phyloP scores from a whole-genome alignment of 805 yeast genomes.

The Zygotorulaspora florentina region DNA sequence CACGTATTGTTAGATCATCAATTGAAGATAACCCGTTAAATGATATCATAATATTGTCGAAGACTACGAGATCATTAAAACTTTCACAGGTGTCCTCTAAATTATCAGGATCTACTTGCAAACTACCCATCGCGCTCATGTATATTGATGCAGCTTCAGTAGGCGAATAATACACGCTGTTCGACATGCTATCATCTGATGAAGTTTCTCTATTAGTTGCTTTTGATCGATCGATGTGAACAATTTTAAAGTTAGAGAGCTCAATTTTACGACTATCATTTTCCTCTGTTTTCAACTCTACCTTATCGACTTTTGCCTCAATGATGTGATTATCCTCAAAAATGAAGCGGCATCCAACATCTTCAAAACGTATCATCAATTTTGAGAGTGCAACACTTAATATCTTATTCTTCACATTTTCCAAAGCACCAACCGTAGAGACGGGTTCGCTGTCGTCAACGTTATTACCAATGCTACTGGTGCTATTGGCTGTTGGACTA shows the following conservation, averaged over 20 bases:
- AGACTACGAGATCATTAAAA: conserved; percentile 24
- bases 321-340: conserved; percentile 41
- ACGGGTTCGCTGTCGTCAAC: conserved; percentile 15
- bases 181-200: conserved; percentile 32
- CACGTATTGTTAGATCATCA: conserved; percentile 30
- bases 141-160: conserved; percentile 68
- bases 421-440: conserved; percentile 35
- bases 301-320: conserved; percentile 32
- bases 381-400: conserved; percentile 64
- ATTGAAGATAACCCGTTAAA: conserved; percentile 46
- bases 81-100: conserved; percentile 26
- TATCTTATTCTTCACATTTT: conserved; percentile 57
- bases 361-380: conserved; percentile 46
- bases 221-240: conserved; percentile 39
- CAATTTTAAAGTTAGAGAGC: conserved; percentile 39
- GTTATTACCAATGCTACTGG: conserved; percentile 11
- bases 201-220: not conserved
- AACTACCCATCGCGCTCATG: conserved; percentile 72
- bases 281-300: conserved; percentile 35
- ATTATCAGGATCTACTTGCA: conserved; percentile 28
- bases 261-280: conserved; percentile 45
- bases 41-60: conserved; percentile 37
- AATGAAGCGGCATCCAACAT: conserved; percentile 46
- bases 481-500: conserved; percentile 9
- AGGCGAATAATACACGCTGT: conserved; percentile 62